phyloP scores from a whole-genome alignment of 306 rosid genomes.

The Prunus mira region DNA sequence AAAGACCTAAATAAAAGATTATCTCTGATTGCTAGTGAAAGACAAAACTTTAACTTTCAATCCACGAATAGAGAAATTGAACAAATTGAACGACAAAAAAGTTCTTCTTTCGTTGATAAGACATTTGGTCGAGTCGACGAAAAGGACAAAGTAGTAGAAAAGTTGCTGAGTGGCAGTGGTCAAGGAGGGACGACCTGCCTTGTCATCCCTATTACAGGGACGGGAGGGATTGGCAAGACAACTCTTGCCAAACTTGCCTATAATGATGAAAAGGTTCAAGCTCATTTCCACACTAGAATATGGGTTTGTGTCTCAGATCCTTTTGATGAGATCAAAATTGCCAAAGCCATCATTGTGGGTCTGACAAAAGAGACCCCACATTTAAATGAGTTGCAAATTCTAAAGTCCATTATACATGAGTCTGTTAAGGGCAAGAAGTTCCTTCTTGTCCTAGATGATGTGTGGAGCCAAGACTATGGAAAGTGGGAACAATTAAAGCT shows the following conservation, averaged over 20 bases:
- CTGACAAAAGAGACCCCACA: neutral
- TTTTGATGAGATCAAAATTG: constrained; percentile 14
- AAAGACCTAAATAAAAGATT: constrained; percentile 2
- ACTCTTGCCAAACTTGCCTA: constrained; percentile 20
- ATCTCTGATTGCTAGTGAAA: neutral
- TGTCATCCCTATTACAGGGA: constrained; percentile 23
- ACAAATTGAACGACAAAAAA: neutral
- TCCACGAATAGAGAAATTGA: neutral
- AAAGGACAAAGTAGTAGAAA: neutral
- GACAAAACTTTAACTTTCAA: neutral
- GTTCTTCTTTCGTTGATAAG: constrained; percentile 7
- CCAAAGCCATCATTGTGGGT: neutral
- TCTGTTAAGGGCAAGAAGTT: neutral
- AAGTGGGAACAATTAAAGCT: constrained; percentile 8
- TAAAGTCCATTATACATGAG: neutral
- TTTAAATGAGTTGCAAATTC: neutral
- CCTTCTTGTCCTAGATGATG: neutral
- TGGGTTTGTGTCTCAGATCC: constrained; percentile 30
- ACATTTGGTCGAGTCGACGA: constrained; percentile 8
- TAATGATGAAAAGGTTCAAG: constrained; percentile 7
- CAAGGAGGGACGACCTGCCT: neutral
- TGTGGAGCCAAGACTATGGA: neutral
- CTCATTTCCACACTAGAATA: neutral
- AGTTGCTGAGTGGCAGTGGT: neutral
- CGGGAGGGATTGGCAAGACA: constrained; percentile 18